Percentiles rank a stretch among this genome's conserved stretches.
These are phyloP conservation scores for Amaranthus hypochondriacus DNA, from an alignment of 148 eudicot genomes.

Conservation along the genomic window DNA sequence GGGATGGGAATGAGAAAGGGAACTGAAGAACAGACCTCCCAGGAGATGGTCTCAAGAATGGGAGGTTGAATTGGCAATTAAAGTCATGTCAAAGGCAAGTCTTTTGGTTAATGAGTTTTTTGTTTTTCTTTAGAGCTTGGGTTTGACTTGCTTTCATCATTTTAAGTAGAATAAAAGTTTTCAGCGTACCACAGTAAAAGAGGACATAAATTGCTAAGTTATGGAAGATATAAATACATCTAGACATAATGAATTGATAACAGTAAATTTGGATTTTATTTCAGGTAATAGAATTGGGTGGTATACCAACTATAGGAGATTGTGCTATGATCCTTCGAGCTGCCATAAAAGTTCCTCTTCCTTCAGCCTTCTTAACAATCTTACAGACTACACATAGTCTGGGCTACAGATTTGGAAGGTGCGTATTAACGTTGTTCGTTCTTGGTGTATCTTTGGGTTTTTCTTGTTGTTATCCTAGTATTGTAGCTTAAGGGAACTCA, in stretches of 20 bases:
- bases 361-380: slow-evolving; percentile 80
- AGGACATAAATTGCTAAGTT: not conserved
- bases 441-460: too few species aligned
- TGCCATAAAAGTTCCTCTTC: slow-evolving; percentile 85
- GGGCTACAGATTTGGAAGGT: slow-evolving; percentile 90
- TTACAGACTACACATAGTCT: slow-evolving; percentile 77
- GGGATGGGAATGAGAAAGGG: slow-evolving; percentile 99
- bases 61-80: slow-evolving; percentile 91
- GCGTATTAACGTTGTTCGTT: slow-evolving; percentile 26
- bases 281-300: slow-evolving; percentile 94
- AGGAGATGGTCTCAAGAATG: slow-evolving; percentile 91
- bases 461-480: too few species aligned
- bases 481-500: too few species aligned
- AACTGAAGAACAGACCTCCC: slow-evolving; percentile 69
- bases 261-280: slow-evolving; percentile 5
- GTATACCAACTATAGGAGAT: slow-evolving; percentile 91
- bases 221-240: not conserved
- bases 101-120: slow-evolving; percentile 10
- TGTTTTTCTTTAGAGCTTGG: not conserved
- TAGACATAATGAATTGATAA: not conserved
- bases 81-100: slow-evolving; percentile 81
- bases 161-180: too few species aligned
- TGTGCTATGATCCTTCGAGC: slow-evolving; percentile 96
- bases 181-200: too few species aligned
- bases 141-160: not conserved